Evolutionary conservation across 2,329 filamentous ascomycete species (phyloP), one percentile per base, ranked within the genome.

Genomic region (Fusarium sp.): DNA sequence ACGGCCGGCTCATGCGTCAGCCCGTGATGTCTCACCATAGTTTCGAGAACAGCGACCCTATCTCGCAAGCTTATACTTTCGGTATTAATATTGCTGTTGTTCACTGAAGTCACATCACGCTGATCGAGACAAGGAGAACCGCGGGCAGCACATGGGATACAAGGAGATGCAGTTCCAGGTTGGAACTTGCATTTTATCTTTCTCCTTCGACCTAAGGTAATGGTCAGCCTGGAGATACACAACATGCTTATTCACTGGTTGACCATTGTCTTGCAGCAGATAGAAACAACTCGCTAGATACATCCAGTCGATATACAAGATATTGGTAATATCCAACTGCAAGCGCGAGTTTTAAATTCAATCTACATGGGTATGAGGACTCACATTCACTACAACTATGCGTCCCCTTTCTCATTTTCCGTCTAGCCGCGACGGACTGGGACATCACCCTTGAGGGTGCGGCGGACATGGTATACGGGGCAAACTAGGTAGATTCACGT

Each of bases 241-340:
- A 7, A 35, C n/a, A 24, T 24, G 4, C 17, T 24, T 11, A 35
- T 35, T 35, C 1, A 13, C 4, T 2, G 22, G 14, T 35, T 24
- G 12, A 8, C n/a, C 12, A 20, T 32, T 24, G 14, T 24, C 2
- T 11, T 2, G 7, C 14, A 26, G 3, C 6, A 22, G 3, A 22
- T 38, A 17, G 7, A 14, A 18, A 17, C 14, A 8, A 12, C 3
- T 17, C 8, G 10, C 5, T 15, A 7, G 8, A 38, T 17, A 22
- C 10, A 22, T 17, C 5, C 10, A 5, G 9, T 9, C 17, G 1
- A 5, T 3, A 18, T 26, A 26, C 8, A 51, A 3, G 6, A 36
- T 2, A 13, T 11, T 8, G 1, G 1, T 0, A 2, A 15, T 8
- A 13, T 15, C 10, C 22, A 36, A 2, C 8, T 14, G 3, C n/a